Conservation (phyloP, 768 basidiomycete species). For the Xerocomellus intermedius region DNA sequence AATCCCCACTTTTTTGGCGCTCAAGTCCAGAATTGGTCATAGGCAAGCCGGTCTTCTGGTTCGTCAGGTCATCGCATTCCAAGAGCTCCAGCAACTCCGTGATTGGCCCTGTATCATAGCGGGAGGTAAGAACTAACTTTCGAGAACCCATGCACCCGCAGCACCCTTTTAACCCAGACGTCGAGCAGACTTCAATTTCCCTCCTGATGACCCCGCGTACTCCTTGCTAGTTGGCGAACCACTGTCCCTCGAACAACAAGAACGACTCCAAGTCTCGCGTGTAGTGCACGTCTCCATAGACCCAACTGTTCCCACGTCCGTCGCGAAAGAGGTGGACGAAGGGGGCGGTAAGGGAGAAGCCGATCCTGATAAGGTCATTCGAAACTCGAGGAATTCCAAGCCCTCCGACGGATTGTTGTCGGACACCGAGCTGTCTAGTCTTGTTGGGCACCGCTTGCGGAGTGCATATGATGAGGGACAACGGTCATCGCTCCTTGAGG, state of each 20-base stretch:
- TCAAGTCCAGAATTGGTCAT: not conserved
- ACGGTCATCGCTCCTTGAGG: slow-evolving; percentile 14
- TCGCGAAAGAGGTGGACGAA: slow-evolving; percentile 26
- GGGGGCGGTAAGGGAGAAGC: slow-evolving; percentile 40
- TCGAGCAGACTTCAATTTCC: slow-evolving; percentile 81
- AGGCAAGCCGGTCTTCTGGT: slow-evolving; percentile 80
- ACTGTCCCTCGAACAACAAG: slow-evolving; percentile 54
- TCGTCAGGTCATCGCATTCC: slow-evolving; percentile 59
- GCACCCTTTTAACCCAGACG: not conserved
- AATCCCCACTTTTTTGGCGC: not conserved
- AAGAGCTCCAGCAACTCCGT: slow-evolving; percentile 39
- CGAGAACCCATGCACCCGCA: not conserved
- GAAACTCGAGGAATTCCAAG: slow-evolving; percentile 61
- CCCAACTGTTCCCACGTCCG: slow-evolving; percentile 43
- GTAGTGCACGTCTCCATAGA: slow-evolving; percentile 74
- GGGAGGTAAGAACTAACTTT: slow-evolving; percentile 58
- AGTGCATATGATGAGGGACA: slow-evolving; percentile 71
- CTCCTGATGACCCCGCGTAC: slow-evolving; percentile 81
- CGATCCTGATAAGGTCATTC: slow-evolving; percentile 72
- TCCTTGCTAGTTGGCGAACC: slow-evolving; percentile 65
- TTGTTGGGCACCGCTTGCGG: slow-evolving; percentile 42
- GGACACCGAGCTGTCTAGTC: slow-evolving; percentile 49
- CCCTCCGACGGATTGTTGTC: slow-evolving; percentile 69
- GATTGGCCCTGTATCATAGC: slow-evolving; percentile 81
- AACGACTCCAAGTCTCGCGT: slow-evolving; percentile 56